These are phyloP conservation scores for Calonectria ilicicola DNA, from an alignment of 2,329 filamentous ascomycete genomes.

Conservation along the genomic window DNA sequence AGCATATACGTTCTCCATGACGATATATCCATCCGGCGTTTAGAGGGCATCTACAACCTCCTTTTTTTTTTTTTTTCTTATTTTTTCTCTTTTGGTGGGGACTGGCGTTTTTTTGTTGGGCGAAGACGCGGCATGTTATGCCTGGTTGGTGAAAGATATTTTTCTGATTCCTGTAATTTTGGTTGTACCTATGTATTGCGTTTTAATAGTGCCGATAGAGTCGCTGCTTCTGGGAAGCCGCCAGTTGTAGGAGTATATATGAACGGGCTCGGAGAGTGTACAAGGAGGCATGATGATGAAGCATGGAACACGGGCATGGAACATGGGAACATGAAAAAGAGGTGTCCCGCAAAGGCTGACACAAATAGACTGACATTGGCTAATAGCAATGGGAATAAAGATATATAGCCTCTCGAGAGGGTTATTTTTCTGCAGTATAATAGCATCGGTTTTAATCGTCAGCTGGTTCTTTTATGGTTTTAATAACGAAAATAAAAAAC, in stretches of 20 bases:
- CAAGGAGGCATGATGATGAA: conserved; percentile 27
- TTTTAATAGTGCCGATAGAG: conserved; percentile 16
- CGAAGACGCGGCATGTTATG: neutral
- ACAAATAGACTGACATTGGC: conserved; percentile 35
- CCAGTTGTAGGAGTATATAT: conserved; percentile 30
- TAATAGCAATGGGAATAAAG: conserved; percentile 25
- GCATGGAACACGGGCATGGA: conserved; percentile 6
- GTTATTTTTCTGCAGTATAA: conserved; percentile 20
- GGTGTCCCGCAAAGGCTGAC: neutral
- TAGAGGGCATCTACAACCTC: neutral
- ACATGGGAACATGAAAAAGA: conserved; percentile 9
- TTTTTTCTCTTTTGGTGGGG: no score
- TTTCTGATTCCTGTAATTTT: conserved; percentile 24
- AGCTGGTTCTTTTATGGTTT: neutral
- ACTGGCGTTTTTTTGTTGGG: conserved; percentile 17
- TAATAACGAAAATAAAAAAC: neutral
- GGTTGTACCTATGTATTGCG: conserved; percentile 11
- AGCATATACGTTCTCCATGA: neutral
- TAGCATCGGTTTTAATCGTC: conserved; percentile 3
- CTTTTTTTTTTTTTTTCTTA: neutral
- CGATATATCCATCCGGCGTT: conserved; percentile 14
- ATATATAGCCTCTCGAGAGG: conserved; percentile 16
- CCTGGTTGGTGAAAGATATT: neutral
- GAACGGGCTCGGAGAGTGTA: conserved; percentile 29
- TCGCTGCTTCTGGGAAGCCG: conserved; percentile 29